A percentile compares a stretch with the other conserved stretches of the same genome.
Evolutionary conservation across 2,329 filamentous ascomycete species (phyloP).

Genomic region (Penicillium sp.): DNA sequence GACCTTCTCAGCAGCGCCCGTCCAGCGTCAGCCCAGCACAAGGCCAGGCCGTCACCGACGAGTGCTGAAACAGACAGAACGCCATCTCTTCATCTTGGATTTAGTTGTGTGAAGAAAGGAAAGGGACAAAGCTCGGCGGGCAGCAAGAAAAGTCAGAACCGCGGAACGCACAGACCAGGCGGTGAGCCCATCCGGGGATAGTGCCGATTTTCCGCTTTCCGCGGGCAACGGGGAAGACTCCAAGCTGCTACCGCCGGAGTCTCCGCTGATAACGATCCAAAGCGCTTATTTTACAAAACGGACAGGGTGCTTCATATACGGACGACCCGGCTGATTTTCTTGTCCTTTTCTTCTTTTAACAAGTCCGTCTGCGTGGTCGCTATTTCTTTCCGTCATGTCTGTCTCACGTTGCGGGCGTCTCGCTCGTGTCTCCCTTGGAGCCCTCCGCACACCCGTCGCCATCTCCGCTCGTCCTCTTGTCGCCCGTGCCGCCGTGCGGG

Average conservation of each 20-base stretch:
- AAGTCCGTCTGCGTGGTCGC: neutral
- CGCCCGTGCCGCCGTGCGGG: constrained; percentile 30
- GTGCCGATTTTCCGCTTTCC: constrained; percentile 27
- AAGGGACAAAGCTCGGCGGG: neutral
- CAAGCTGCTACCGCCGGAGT: constrained; percentile 4
- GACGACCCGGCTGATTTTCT: neutral
- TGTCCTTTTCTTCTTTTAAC: neutral
- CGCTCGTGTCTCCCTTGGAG: constrained; percentile 26
- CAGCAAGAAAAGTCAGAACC: constrained; percentile 16
- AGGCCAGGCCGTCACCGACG: constrained; percentile 24
- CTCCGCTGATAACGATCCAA: constrained; percentile 10
- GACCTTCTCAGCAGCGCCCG: constrained; percentile 36
- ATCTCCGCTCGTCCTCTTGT: constrained; percentile 20
- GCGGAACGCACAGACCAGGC: constrained; percentile 17
- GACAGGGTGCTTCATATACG: constrained; percentile 20
- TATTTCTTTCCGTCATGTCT: constrained; percentile 21
- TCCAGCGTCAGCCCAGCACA: constrained; percentile 23
- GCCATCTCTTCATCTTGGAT: constrained; percentile 38
- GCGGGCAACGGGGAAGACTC: constrained; percentile 30
- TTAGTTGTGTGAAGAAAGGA: constrained; percentile 37
- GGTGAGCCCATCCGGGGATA: constrained; percentile 19
- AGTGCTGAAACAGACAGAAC: constrained; percentile 31
- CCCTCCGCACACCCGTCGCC: constrained; percentile 17
- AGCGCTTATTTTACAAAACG: neutral
- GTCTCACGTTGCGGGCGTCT: constrained; percentile 34